Evolutionary conservation across 768 basidiomycete genomes (phyloP).

Genomic region (Ramaria sp.): DNA sequence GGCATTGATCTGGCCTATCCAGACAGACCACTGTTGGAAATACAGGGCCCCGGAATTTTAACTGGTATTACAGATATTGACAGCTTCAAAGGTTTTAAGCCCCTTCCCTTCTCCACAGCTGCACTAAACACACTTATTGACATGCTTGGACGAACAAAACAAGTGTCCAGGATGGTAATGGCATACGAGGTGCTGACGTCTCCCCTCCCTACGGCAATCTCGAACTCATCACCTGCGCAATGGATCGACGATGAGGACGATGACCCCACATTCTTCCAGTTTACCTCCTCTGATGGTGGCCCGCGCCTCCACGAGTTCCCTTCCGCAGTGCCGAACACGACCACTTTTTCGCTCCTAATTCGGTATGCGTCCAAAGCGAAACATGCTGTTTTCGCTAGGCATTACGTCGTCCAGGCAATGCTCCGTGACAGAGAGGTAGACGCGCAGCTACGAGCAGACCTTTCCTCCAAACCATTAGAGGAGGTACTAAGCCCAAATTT

Average conservation of each 20-base stretch:
- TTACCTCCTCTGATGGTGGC: not conserved
- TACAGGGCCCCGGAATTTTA: slow-evolving; percentile 13
- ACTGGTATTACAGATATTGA: slow-evolving; percentile 5
- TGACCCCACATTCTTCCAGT: slow-evolving; percentile 21
- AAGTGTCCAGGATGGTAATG: slow-evolving; percentile 58
- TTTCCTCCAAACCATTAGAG: slow-evolving; percentile 18
- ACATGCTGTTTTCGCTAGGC: slow-evolving; percentile 9
- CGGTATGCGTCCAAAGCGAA: slow-evolving; percentile 29
- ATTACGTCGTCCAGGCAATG: slow-evolving; percentile 48
- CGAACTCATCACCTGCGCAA: slow-evolving; percentile 27
- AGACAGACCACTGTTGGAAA: slow-evolving; percentile 51
- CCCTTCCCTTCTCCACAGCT: slow-evolving; percentile 46
- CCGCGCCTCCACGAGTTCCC: slow-evolving; percentile 26
- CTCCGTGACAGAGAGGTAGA: slow-evolving; percentile 38
- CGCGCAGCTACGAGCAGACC: slow-evolving; percentile 28
- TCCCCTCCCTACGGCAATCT: slow-evolving; percentile 46
- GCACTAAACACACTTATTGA: slow-evolving; percentile 69
- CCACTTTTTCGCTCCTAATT: slow-evolving; percentile 32
- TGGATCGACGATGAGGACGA: slow-evolving; percentile 63
- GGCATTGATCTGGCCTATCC: slow-evolving; percentile 70
- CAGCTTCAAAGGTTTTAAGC: slow-evolving; percentile 9
- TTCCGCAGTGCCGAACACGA: slow-evolving; percentile 48
- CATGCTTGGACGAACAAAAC: slow-evolving; percentile 48
- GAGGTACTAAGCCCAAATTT: slow-evolving; percentile 41
- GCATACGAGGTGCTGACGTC: slow-evolving; percentile 72